Evolutionary conservation across 1,284 basidiomycete genomes (phyloP), one percentile per base, ranked within the genome.

Genomic region (Blastosporella zonata): DNA sequence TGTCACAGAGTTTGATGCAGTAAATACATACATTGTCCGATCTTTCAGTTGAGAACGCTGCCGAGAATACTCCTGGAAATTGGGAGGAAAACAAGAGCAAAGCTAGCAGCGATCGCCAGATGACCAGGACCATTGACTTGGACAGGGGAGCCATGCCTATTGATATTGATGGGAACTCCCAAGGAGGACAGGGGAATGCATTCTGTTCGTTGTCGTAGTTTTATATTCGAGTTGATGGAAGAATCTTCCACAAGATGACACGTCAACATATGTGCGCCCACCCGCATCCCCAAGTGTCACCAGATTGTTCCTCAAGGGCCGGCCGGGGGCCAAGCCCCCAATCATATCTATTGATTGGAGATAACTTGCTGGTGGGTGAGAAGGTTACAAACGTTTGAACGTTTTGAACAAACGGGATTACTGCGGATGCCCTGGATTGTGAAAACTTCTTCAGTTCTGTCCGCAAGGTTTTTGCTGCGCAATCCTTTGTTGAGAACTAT

Each of bases 11-110:
- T 27, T 27, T 27, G 25, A 27, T 25, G 34, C 9, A 8, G 36
- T 38, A 13, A 42, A 12, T 13, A 55, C 63, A 42, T 47, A 69
- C 67, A 55, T 70, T 71, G 43, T 69, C 67, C 31, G 62, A 64
- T 43, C 62, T 60, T 31, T 61, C 57, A 35, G 58, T 65, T 15
- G 63, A 66, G 51, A 68, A 67, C 33, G 15, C 17, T 2, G 61
- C 62, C 40, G 49, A 55, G 28, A 43, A 56, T n/a, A 36, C 45
- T 46, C 35, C 45, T 34, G 47, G 41, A 39, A 56, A 33, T 42
- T 41, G 43, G 8, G 40, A 23, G 22, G 36, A 23, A 41, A 37
- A 42, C 22, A 50, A n/a, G 21, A 37, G 22, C 49, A 43, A 43
- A 52, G 50, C 41, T 43, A 49, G 17, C 25, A 54, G 22, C 37